Base-by-base conservation (phyloP, 257 asterid genomes). In the Forsythia suspensa region DNA sequence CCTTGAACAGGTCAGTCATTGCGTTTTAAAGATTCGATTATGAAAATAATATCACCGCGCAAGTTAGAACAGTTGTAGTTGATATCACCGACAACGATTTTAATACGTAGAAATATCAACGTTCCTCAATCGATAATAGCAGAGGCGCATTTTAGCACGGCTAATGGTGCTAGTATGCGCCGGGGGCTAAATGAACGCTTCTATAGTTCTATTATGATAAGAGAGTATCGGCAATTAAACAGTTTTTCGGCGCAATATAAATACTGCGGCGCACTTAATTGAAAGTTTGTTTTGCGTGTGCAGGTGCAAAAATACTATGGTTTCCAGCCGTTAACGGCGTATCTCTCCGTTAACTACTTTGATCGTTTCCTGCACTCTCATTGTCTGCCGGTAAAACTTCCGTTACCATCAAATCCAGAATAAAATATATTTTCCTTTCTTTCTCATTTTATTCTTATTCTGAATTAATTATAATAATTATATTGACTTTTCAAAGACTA, bases 311-410 rank as follows among this genome's bases (percentile, higher is more conserved):
- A 82, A 11, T 86, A 82, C 36, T 85, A 87, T 41, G 77, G 70
- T 73, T 88, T 90, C 85, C 83, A 76, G 16, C 95, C 91, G 20
- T 87, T 70, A 4, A 90, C 95, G 41, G 92, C 85, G 10, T 82
- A 80, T 72, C 92, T 87, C 75, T 76, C 94, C 79, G 78, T 88
- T 84, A 88, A 81, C 73, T 90, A 87, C 86, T 77, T 90, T 51
- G 92, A 88, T 61, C 95, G 90, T 1, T 88, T 77, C 43, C 82
- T 80, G 48, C 71, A 82, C 12, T 34, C 39, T 20, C 79, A 69
- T 40, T 87, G 83, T 59, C 79, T 91, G 80, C 98, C 98, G 92
- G 98, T 93, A 90, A 16, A 43, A 34, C 51, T 70, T 21, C 78
- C 80, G 85, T 81, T 73, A 74, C 52, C 0, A 7, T 10, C 80